Evolutionary conservation across 2,329 filamentous ascomycete species (phyloP), one percentile per base, ranked within the genome.

Genomic region (Colletotrichum zoysiae): DNA sequence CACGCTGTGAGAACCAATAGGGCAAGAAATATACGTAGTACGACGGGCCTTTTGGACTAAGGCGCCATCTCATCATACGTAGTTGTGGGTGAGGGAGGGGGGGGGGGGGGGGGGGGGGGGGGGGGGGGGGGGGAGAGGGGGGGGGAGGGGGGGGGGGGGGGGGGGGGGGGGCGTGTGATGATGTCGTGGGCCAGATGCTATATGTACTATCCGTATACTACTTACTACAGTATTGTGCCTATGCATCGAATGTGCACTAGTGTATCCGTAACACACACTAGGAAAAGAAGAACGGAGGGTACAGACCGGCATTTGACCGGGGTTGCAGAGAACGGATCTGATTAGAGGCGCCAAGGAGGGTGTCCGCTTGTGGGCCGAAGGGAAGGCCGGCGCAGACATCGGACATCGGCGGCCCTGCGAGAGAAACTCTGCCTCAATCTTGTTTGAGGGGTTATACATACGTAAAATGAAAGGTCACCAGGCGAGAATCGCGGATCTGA

Each of bases 11-110:
- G 55, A 40, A 72, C 65, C 70, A 72, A 65, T 72, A 56, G n/a
- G 70, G 65, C 59, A 72, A 50, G 65, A 70, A 59, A 65, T 65
- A 56, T 56, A 70, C 30, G 30, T 4, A 30, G 30, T 30, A 30
- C 60, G 55, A 61, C 33, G 60, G 65, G 53, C 48, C 70, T 65
- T 23, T 70, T 70, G 42, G 46, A 26, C 61, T 44, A 64, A 64
- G 50, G 33, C 65, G 65, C 70, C 70, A 72, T 70, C 65, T 60
- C 65, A 70, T 65, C 55, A 72, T 69, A 69, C 59, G 66, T 64
- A 53, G 46, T 55, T 64, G 55, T 56, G 55, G 33, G 35, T 16
- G 46, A 56, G 53, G 53, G 48, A 33, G 46, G 26, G 61, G n/a
- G n/a, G n/a, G n/a, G n/a, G n/a, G n/a, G n/a, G n/a, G n/a, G n/a